Evolutionary conservation across 2,329 filamentous ascomycete genomes (phyloP).

Genomic region (Talaromyces amestolkiae): DNA sequence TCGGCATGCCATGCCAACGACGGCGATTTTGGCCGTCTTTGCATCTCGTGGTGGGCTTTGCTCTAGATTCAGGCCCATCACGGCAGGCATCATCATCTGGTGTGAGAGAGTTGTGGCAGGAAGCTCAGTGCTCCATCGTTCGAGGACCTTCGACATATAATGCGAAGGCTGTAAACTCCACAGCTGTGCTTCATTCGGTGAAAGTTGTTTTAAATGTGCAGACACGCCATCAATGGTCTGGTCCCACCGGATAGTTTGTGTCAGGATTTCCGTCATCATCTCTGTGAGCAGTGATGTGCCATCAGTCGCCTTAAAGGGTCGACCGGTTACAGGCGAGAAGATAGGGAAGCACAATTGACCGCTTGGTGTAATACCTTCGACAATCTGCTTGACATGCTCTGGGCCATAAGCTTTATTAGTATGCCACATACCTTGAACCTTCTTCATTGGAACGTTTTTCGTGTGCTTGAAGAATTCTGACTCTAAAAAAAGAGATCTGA

Average conservation of each 20-base stretch:
- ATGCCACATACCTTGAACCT: neutral
- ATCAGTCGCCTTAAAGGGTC: neutral
- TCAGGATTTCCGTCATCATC: neutral
- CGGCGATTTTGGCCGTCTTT: slow-evolving; percentile 57
- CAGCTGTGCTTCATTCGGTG: too few species aligned
- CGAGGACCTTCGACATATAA: neutral
- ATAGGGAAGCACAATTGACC: neutral
- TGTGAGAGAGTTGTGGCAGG: neutral
- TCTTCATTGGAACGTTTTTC: neutral
- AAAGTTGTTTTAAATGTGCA: neutral
- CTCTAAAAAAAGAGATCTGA: neutral
- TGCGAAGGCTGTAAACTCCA: neutral
- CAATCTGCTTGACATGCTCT: neutral
- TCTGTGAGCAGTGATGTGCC: too few species aligned
- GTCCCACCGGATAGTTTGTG: neutral
- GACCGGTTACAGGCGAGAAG: neutral
- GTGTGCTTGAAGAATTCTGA: neutral
- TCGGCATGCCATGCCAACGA: slow-evolving; percentile 75
- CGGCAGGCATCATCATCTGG: neutral
- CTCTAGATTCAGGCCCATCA: neutral
- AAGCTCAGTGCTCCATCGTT: neutral
- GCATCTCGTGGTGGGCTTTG: neutral
- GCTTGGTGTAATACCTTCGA: neutral
- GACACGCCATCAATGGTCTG: neutral
- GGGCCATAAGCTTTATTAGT: neutral